Evolutionary conservation across 352 stramenopile genomes (phyloP), one percentile per base, ranked within the genome.

Genomic region (Phytophthora megakarya): DNA sequence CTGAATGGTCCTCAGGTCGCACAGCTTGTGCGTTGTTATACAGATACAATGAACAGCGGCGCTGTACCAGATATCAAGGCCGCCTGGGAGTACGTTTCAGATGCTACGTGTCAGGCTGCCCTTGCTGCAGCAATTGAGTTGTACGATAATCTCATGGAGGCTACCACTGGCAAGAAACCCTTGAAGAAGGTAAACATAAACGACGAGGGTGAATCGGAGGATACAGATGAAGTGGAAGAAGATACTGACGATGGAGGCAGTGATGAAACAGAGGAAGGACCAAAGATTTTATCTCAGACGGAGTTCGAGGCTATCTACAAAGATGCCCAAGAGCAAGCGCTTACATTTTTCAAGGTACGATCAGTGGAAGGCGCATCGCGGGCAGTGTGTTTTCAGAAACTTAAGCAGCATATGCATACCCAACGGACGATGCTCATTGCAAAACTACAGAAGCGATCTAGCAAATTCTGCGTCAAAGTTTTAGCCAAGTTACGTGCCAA

Each of bases 41-140:
- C 81, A 0, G 70, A 84, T 13, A 92, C 84, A 5, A 88, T 95
- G 75, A 95, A 88, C 44, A 92, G 74, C 52, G 84, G 84, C 3
- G 71, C 78, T 3, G 70, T 95, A 5, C 84, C 86, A n/a, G 81
- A 92, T 50, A 93, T 95, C 30, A 91, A 90, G 51, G 83, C 84
- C 32, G 86, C 84, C 13, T 95, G 84, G 84, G 78, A 87, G 57
- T 95, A 93, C 33, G 86, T 95, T 13, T 85, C 80, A 4, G 84
- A 95, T 49, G 84, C 84, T 23, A 92, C 86, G 5, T 92, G 83
- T 23, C 80, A 90, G 50, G 72, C 75, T 9, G 84, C 84, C 23
- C 66, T 88, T 38, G 53, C 76, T 23, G 69, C 67, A 47, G 81
- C 86, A 2, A 73, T 85, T 16, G 74, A 81, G 18, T 49, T 76